phyloP scores from a whole-genome alignment of 2,329 filamentous ascomycete species.

The Microdochium nivale region DNA sequence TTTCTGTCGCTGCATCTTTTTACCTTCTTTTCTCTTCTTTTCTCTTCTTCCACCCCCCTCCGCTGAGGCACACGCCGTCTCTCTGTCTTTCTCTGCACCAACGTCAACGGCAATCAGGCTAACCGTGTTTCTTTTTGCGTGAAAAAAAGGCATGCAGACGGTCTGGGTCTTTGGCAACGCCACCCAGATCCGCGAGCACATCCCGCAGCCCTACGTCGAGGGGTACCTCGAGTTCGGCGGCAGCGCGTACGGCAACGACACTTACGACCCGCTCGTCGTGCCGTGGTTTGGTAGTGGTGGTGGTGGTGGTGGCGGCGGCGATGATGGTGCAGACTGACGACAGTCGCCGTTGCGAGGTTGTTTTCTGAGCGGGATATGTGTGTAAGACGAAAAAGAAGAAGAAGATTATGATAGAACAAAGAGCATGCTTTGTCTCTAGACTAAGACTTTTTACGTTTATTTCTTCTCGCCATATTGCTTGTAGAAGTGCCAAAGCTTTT shows the following conservation, averaged over 20 bases:
- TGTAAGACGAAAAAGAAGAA: too few relatives aligned
- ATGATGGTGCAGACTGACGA: too few relatives aligned
- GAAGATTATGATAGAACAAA: too few relatives aligned
- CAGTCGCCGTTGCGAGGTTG: too few relatives aligned
- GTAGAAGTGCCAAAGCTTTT: too few relatives aligned
- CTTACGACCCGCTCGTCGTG: conserved; percentile 21
- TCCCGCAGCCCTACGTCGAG: conserved; percentile 23
- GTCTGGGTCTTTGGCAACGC: conserved; percentile 31
- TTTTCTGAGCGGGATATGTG: too few relatives aligned
- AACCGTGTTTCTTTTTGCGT: conserved; percentile 1
- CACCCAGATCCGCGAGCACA: conserved; percentile 21
- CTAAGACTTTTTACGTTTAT: too few relatives aligned
- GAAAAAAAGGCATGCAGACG: conserved; percentile 27
- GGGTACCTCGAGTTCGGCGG: conserved; percentile 37
- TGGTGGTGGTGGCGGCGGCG: too few relatives aligned
- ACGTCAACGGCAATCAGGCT: neutral
- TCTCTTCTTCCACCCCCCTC: conserved; percentile 3
- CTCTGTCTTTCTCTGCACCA: neutral
- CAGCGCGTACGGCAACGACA: conserved; percentile 32
- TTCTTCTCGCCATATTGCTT: too few relatives aligned
- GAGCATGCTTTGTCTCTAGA: too few relatives aligned
- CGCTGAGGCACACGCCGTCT: neutral
- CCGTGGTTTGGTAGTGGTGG: neutral
- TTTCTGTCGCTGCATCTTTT: neutral
- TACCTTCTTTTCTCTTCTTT: conserved; percentile 5